A percentile compares a stretch with the other conserved stretches of the same genome.
These are phyloP conservation scores for Cytospora piceae DNA, from an alignment of 2,329 filamentous ascomycete species.

Conservation along the genomic window DNA sequence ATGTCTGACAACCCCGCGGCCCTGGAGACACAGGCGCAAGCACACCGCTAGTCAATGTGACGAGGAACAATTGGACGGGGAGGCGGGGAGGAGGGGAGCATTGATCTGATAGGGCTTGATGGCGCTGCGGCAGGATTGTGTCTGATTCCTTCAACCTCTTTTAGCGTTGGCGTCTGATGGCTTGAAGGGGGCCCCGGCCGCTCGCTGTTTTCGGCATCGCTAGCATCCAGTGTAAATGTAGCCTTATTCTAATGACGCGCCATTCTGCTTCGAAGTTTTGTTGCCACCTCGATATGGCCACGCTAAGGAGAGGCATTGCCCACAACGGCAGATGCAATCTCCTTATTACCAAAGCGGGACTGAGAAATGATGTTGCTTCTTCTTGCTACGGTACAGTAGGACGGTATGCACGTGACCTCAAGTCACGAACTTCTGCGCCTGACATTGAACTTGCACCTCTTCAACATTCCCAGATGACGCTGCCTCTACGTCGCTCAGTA, in stretches of 20 bases:
- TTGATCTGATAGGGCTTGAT: not conserved
- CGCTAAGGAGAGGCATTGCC: not conserved
- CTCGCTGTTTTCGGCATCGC: not conserved
- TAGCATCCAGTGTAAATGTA: not conserved
- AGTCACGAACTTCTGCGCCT: conserved; percentile 7
- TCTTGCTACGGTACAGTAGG: not conserved
- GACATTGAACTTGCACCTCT: not conserved
- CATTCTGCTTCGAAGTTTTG: not conserved
- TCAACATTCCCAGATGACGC: not conserved
- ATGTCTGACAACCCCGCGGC: conserved; percentile 1
- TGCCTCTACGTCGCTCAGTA: not conserved
- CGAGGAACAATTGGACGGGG: not conserved
- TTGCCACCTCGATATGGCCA: not conserved
- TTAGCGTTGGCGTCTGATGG: conserved; percentile 1
- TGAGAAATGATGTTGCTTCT: conserved; percentile 5
- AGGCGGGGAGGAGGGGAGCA: not conserved
- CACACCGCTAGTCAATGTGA: conserved; percentile 4
- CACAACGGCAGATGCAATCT: not conserved
- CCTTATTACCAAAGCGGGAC: not conserved
- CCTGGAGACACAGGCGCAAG: not conserved
- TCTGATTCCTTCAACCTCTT: not conserved
- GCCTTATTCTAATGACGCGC: not conserved
- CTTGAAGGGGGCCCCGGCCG: not conserved
- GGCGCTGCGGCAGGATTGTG: not conserved
- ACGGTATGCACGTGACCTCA: not conserved